Evolutionary conservation across 371 early-diverging fungal species (phyloP).

Genomic region (Zopfochytrium polystomum): DNA sequence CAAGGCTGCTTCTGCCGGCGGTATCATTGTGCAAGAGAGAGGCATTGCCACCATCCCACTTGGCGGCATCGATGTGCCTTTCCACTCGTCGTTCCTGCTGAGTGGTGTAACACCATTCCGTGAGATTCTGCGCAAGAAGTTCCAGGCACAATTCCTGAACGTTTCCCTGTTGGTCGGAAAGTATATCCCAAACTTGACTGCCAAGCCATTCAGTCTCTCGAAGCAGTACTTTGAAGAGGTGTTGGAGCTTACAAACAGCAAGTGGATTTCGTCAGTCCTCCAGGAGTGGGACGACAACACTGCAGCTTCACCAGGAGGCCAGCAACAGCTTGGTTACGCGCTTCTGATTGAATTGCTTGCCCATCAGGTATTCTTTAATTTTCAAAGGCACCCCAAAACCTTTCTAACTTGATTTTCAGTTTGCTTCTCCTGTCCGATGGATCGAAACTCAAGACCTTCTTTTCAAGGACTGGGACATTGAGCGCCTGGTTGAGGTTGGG

Average conservation of each 20-base stretch:
- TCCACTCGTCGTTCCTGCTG: conserved; percentile 91
- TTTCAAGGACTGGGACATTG: conserved; percentile 75
- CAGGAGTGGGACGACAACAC: conserved; percentile 78
- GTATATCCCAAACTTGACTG: conserved; percentile 96
- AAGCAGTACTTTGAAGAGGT: conserved; percentile 79
- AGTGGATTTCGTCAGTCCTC: conserved; percentile 71
- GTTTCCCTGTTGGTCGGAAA: conserved; percentile 71
- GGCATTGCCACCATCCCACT: conserved; percentile 91
- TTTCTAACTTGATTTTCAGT: conserved; percentile 5
- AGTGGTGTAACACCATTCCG: conserved; percentile 92
- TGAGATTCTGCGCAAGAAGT: conserved; percentile 76
- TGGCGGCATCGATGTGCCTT: conserved; percentile 93
- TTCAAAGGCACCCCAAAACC: conserved; percentile 60
- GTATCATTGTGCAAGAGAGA: conserved; percentile 74
- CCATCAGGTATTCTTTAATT: conserved; percentile 63
- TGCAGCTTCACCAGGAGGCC: conserved; percentile 66
- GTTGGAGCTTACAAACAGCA: conserved; percentile 68
- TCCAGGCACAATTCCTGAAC: conserved; percentile 73
- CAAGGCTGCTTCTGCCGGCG: conserved; percentile 60
- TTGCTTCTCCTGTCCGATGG: conserved; percentile 82
- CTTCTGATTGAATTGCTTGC: conserved; percentile 89
- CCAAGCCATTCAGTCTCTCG: conserved; percentile 78
- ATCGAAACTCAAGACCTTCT: conserved; percentile 96
- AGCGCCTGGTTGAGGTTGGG: conserved; percentile 89
- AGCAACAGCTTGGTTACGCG: conserved; percentile 81